A percentile compares a stretch with the other conserved stretches of the same genome.
Conservation (phyloP, 163 green algal genomes). For the Coccomyxa subellipsoidea region DNA sequence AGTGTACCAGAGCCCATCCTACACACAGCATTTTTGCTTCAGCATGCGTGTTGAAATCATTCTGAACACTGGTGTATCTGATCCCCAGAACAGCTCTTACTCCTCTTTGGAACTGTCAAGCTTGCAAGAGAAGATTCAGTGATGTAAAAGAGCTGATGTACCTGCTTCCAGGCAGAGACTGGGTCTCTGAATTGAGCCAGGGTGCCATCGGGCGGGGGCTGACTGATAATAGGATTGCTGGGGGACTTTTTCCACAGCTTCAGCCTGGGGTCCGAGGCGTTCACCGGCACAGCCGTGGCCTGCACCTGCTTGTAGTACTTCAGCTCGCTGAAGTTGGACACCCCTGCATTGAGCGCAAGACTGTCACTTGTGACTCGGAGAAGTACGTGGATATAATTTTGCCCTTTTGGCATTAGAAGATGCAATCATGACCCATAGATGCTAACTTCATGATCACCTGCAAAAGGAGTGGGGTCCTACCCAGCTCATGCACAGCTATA, state of each 20-base stretch:
- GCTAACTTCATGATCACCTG: too few relatives aligned
- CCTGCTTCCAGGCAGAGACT: conserved; percentile 25
- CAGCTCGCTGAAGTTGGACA: conserved; percentile 25
- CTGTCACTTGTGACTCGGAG: not conserved
- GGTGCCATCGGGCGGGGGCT: conserved; percentile 24
- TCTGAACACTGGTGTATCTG: not conserved
- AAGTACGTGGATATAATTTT: too few relatives aligned
- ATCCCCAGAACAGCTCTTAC: not conserved
- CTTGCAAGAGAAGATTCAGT: not conserved
- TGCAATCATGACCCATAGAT: too few relatives aligned
- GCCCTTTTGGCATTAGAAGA: too few relatives aligned
- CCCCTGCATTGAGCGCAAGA: conserved; percentile 17
- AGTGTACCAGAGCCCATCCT: conserved; percentile 30
- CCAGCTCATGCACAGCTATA: too few relatives aligned
- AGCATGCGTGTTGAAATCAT: too few relatives aligned
- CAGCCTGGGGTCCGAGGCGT: conserved; percentile 32
- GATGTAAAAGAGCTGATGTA: not conserved
- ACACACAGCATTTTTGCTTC: not conserved
- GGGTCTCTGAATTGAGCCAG: conserved; percentile 44
- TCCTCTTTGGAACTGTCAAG: too few relatives aligned
- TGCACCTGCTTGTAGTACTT: conserved; percentile 45
- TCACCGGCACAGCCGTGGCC: conserved; percentile 26
- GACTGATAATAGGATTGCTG: conserved; percentile 24
- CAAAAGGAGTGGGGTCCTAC: too few relatives aligned
- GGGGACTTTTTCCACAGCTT: conserved; percentile 34